phyloP scores from a whole-genome alignment of 2,329 filamentous ascomycete genomes.

The Trichoderma oligosporum region DNA sequence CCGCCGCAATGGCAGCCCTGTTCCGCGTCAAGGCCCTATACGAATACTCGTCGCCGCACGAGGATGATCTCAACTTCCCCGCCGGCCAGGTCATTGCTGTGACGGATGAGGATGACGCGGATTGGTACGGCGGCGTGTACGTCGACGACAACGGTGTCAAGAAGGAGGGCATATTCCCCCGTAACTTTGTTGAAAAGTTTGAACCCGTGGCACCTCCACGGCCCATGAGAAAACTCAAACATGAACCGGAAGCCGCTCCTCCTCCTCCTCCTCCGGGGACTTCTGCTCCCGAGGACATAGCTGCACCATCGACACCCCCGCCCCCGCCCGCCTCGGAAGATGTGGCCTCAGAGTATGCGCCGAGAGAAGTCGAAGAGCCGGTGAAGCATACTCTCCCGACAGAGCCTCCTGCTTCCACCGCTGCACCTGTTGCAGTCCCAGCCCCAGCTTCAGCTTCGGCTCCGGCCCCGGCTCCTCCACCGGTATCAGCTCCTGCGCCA shows the following conservation, averaged over 20 bases:
- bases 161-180: constrained; percentile 84
- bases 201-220: constrained; percentile 87
- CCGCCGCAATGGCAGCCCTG: constrained; percentile 62
- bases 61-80: constrained; percentile 88
- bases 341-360: constrained; percentile 28
- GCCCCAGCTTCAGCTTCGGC: constrained; percentile 26
- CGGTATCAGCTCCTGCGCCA: constrained; percentile 23
- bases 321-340: constrained; percentile 28
- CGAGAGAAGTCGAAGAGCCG: constrained; percentile 35
- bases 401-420: constrained; percentile 31
- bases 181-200: constrained; percentile 96
- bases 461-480: constrained; percentile 24
- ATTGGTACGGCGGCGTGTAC: constrained; percentile 93
- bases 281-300: constrained; percentile 34
- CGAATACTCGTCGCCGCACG: constrained; percentile 88
- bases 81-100: constrained; percentile 89
- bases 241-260: constrained; percentile 39
- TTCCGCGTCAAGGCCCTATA: constrained; percentile 97
- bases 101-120: constrained; percentile 84
- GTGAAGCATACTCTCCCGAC: constrained; percentile 33
- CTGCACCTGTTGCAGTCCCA: constrained; percentile 25
- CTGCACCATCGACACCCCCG: constrained; percentile 36
- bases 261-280: constrained; percentile 31
- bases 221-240: constrained; percentile 73
- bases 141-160: constrained; percentile 69